Evolutionary conservation across 2,329 filamentous ascomycete species (phyloP), one percentile per base, ranked within the genome.

Genomic region (Zymoseptoria ardabiliae): DNA sequence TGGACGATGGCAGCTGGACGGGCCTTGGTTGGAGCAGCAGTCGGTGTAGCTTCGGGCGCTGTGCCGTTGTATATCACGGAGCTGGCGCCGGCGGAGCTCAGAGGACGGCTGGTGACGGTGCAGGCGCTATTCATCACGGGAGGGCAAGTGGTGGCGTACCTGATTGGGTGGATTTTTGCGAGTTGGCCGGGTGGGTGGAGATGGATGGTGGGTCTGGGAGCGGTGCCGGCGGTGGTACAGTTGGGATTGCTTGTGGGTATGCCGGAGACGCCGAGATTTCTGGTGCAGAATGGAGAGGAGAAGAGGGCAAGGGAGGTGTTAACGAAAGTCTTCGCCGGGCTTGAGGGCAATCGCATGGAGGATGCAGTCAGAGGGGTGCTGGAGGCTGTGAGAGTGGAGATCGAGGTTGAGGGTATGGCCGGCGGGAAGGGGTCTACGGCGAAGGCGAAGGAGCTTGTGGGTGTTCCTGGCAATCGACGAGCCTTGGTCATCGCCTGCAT

Each of bases 181-280:
- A 62, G 63, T 9, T 80, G 82, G 7, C 61, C 66, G 7, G 82
- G 81, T 11, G 90, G 88, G 1, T 97, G 93, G 92, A 81, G 91
- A 54, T 95, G 89, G 86, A 92, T 96, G 83, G 91, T 97, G 0
- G 92, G 92, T 0, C 74, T 97, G 0, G 93, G 92, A 0, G 89
- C 89, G 8, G 62, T 88, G 23, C 93, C 93, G 0, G 92, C 91
- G 0, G 72, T 83, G 0, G 58, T 91, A 3, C 93, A 97, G 72
- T 82, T 84, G 4, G 71, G 79, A 0, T 76, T 95, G 57, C 76
- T 97, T 60, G 67, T 85, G 2, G 78, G 85, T 55, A 87, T 96
- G 82, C 91, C 91, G 0, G 93, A 97, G 75, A 95, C 90, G 11
- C 93, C 93, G 35, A 81, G 93, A 22, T 97, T 90, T 88, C 80